Conservation (phyloP, 805 yeast species). For the Lipomyces yamanashiensis region DNA sequence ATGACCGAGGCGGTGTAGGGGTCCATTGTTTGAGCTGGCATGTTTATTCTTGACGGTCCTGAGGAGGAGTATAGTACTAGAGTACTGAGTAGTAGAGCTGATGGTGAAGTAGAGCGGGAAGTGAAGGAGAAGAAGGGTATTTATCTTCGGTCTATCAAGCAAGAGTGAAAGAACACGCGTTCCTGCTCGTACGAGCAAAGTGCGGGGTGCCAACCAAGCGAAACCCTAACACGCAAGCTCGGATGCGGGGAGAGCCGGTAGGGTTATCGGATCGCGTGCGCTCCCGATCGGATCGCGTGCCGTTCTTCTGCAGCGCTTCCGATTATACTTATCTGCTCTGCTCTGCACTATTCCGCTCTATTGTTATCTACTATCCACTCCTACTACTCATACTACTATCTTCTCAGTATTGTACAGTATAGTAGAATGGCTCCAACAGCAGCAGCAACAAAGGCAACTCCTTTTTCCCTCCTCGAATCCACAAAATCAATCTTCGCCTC, state of each 20-base stretch:
- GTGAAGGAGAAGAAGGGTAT: background rate
- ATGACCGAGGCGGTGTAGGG: conserved; percentile 43
- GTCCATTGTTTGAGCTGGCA: conserved; percentile 36
- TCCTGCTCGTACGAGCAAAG: conserved; percentile 25
- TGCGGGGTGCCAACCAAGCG: background rate
- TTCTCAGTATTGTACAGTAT: background rate
- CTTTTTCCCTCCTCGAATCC: conserved; percentile 11
- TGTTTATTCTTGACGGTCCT: too few relatives aligned
- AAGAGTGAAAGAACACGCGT: background rate
- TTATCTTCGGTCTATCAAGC: background rate
- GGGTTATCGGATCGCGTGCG: conserved; percentile 5
- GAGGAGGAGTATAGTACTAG: too few relatives aligned
- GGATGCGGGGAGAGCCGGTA: background rate
- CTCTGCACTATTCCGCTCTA: background rate
- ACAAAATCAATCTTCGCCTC: conserved; percentile 7
- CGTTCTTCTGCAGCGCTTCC: background rate
- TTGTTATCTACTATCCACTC: too few relatives aligned
- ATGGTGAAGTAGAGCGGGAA: background rate
- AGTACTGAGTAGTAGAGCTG: too few relatives aligned
- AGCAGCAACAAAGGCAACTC: background rate
- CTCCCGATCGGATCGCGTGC: background rate
- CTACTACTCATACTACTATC: too few relatives aligned
- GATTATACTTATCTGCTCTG: background rate
- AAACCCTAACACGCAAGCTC: conserved; percentile 9
- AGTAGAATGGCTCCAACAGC: conserved; percentile 14